Percentiles rank a stretch among this genome's conserved stretches.
phyloP scores from a whole-genome alignment of 2,329 filamentous ascomycete genomes.

The Sporothrix dimorphospora region DNA sequence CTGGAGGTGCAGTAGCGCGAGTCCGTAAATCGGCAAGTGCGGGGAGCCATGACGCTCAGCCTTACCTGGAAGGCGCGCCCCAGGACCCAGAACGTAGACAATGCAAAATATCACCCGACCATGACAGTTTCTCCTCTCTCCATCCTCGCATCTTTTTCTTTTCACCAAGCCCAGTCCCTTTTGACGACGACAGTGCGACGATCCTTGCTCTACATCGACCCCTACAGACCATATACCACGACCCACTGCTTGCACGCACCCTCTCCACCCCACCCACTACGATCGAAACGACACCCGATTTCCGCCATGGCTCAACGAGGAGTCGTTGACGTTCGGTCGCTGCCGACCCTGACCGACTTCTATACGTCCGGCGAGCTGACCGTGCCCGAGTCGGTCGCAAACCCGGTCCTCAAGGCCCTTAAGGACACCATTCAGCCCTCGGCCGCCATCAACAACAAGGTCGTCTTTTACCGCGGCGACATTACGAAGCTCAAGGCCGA shows the following conservation, averaged over 20 bases:
- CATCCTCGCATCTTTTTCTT: background rate
- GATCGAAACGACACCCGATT: background rate
- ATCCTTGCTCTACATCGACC: background rate
- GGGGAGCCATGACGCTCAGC: constrained; percentile 16
- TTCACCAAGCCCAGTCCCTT: background rate
- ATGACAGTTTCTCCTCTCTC: constrained; percentile 10
- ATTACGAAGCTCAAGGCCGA: constrained; percentile 80
- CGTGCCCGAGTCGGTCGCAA: background rate
- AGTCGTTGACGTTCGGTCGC: background rate
- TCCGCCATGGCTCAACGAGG: background rate
- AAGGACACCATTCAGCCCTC: constrained; percentile 42
- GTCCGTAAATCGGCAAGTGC: constrained; percentile 21
- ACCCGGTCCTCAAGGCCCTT: background rate
- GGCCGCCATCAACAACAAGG: constrained; percentile 66
- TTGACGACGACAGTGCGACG: background rate
- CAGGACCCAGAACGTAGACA: background rate
- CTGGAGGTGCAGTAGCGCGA: background rate
- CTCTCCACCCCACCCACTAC: background rate
- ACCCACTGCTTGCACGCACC: background rate
- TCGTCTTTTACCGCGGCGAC: constrained; percentile 73
- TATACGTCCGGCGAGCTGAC: background rate
- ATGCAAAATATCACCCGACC: background rate
- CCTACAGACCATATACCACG: background rate
- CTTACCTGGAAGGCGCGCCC: constrained; percentile 9
- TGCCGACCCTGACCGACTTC: constrained; percentile 7